phyloP scores from a whole-genome alignment of 257 asterid genomes.

The Penstemon davidsonii region DNA sequence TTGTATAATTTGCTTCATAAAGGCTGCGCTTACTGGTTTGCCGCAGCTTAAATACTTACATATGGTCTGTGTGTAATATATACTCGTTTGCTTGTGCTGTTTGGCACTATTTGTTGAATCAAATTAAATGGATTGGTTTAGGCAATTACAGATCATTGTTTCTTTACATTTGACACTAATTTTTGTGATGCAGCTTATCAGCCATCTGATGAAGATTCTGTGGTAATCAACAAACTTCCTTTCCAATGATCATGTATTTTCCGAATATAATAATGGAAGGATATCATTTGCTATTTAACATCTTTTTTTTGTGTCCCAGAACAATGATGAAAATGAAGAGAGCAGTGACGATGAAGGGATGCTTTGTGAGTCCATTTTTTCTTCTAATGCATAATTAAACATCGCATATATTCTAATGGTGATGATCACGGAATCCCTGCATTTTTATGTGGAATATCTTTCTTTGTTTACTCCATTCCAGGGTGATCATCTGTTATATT shows the following conservation, averaged over 20 bases:
- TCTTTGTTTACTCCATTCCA: neutral
- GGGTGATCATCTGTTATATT: too few species aligned
- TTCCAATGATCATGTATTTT: conserved; percentile 14
- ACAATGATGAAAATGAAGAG: conserved; percentile 57
- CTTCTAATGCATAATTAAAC: neutral
- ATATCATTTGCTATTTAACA: conserved; percentile 25
- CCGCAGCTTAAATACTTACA: too few species aligned
- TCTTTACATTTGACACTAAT: conserved; percentile 12
- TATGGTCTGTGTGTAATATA: too few species aligned
- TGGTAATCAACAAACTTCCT: conserved; percentile 47
- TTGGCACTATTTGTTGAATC: too few species aligned
- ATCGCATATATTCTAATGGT: neutral
- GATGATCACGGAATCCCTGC: conserved; percentile 13
- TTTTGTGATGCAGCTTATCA: conserved; percentile 54
- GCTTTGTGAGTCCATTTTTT: conserved; percentile 69
- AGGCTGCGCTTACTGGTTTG: too few species aligned
- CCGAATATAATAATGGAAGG: conserved; percentile 1
- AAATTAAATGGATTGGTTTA: too few species aligned
- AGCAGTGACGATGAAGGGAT: conserved; percentile 85
- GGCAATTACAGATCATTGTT: neutral
- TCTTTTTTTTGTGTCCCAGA: conserved; percentile 40
- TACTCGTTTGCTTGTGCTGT: too few species aligned
- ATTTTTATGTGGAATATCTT: conserved; percentile 1
- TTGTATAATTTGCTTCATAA: too few species aligned
- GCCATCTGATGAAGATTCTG: conserved; percentile 57